phyloP scores from a whole-genome alignment of 768 basidiomycete species.

The Naganishia onofrii region DNA sequence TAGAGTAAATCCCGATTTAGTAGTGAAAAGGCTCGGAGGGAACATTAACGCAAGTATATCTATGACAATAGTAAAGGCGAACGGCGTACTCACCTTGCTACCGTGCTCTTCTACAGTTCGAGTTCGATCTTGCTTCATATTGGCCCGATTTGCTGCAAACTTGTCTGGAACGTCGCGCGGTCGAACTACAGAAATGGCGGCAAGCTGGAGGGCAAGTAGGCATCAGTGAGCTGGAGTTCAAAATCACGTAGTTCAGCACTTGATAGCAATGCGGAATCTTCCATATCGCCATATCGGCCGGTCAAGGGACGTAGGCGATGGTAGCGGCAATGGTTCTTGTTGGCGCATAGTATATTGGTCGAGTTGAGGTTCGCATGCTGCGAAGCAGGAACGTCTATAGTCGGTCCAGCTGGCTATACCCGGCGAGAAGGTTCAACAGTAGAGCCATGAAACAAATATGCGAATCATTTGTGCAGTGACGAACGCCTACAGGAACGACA shows the following conservation, averaged over 20 bases:
- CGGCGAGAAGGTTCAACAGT: too few relatives aligned
- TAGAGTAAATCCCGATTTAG: conserved; percentile 11
- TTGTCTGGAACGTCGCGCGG: background rate
- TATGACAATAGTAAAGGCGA: too few relatives aligned
- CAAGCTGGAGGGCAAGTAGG: conserved; percentile 7
- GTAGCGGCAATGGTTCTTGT: too few relatives aligned
- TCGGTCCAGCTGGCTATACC: too few relatives aligned
- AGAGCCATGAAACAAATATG: too few relatives aligned
- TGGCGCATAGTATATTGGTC: too few relatives aligned
- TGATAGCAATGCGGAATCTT: background rate
- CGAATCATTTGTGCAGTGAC: too few relatives aligned
- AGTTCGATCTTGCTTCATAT: conserved; percentile 15
- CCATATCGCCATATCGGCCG: background rate
- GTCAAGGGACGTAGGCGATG: background rate
- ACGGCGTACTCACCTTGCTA: background rate
- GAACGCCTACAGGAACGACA: too few relatives aligned
- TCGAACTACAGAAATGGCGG: conserved; percentile 11
- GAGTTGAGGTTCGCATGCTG: too few relatives aligned
- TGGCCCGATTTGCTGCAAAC: conserved; percentile 22
- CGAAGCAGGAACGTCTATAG: too few relatives aligned
- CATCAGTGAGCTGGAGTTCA: conserved; percentile 16
- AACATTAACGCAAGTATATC: background rate
- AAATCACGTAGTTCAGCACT: background rate
- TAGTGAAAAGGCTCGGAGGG: conserved; percentile 14
- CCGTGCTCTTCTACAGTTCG: background rate